Evolutionary conservation across 2,329 filamentous ascomycete genomes (phyloP).

Genomic region (Ophiostoma piceae): DNA sequence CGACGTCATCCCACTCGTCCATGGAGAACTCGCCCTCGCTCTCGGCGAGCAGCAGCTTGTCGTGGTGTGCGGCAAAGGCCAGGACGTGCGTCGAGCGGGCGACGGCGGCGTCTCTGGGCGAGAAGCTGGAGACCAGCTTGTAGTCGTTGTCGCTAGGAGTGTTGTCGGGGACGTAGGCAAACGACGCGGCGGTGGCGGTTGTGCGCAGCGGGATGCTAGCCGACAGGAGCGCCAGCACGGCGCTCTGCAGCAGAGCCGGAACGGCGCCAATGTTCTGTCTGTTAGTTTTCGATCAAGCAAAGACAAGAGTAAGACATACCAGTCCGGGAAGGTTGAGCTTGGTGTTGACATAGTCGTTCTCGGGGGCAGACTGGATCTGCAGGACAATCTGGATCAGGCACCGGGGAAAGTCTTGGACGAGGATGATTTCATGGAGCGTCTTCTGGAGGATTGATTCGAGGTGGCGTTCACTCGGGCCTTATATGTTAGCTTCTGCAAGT

Average conservation of each 20-base stretch:
- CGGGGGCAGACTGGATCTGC: conserved; percentile 66
- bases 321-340: conserved; percentile 56
- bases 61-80: conserved; percentile 67
- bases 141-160: conserved; percentile 32
- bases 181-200: conserved; percentile 60
- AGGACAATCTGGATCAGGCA: conserved; percentile 74
- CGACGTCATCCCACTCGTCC: conserved; percentile 68
- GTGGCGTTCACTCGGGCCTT: conserved; percentile 70
- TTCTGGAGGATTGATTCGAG: conserved; percentile 71
- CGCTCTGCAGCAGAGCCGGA: conserved; percentile 74
- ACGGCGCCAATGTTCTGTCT: conserved; percentile 71
- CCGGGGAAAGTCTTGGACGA: conserved; percentile 69
- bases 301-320: conserved; percentile 39
- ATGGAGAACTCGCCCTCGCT: conserved; percentile 75
- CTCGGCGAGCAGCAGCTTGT: conserved; percentile 70
- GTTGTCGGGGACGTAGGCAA: conserved; percentile 54
- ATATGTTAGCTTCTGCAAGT: conserved; percentile 19
- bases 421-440: conserved; percentile 67
- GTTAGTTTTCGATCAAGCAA: background rate
- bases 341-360: conserved; percentile 58
- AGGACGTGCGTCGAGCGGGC: conserved; percentile 76
- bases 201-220: conserved; percentile 71
- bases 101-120: conserved; percentile 53
- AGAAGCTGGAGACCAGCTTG: conserved; percentile 55
- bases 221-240: conserved; percentile 71